These are phyloP conservation scores for Talaromyces borbonicus DNA, from an alignment of 495 filamentous ascomycete genomes.

Conservation along the genomic window DNA sequence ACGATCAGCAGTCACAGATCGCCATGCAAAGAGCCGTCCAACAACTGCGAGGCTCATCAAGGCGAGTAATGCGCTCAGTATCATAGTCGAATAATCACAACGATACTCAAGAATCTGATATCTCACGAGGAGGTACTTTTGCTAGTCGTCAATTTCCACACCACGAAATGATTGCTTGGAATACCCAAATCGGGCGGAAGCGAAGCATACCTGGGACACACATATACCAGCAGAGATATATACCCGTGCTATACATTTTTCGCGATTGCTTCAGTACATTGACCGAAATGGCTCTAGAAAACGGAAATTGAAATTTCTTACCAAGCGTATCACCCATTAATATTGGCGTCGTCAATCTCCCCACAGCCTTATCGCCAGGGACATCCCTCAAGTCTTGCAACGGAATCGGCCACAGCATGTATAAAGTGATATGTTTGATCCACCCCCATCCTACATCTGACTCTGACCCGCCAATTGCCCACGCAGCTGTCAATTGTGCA, in stretches of 20 bases:
- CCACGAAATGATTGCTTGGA: not conserved
- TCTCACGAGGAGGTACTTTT: not conserved
- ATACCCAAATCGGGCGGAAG: not conserved
- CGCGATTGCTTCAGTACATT: not conserved
- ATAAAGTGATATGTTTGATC: not conserved
- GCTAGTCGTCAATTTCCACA: not conserved
- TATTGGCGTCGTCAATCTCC: constrained; percentile 1
- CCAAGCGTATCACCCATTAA: not conserved
- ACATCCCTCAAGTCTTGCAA: constrained; percentile 2
- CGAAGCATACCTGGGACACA: not conserved
- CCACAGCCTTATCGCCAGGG: not conserved
- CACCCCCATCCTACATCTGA: not conserved
- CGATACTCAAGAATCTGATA: not conserved
- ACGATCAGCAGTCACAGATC: not conserved
- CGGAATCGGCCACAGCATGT: constrained; percentile 1
- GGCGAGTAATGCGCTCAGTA: not conserved
- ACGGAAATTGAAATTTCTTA: not conserved
- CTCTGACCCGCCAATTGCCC: not conserved
- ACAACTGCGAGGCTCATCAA: not conserved
- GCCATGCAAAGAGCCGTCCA: not conserved
- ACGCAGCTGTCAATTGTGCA: constrained; percentile 1
- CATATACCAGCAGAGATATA: constrained; percentile 1
- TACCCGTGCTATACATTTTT: not conserved
- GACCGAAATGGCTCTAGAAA: not conserved
- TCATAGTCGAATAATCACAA: not conserved